phyloP scores from a whole-genome alignment of 148 eudicot species.

The Chenopodium suecicum region DNA sequence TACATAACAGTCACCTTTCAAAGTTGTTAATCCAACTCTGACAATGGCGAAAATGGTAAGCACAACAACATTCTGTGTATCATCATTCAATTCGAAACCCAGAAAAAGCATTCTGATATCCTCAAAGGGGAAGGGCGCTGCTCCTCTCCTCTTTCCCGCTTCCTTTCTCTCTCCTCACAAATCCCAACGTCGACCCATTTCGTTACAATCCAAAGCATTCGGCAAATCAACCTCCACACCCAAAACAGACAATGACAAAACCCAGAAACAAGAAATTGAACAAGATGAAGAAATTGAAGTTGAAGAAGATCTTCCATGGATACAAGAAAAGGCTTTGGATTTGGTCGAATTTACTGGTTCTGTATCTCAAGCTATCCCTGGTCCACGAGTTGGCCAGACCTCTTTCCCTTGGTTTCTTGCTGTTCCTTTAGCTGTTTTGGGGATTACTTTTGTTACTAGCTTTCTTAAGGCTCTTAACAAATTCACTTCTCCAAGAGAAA shows the following conservation, averaged over 20 bases:
- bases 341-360: constrained; percentile 86
- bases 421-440: constrained; percentile 65
- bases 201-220: not conserved
- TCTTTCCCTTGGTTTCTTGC: constrained; percentile 81
- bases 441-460: constrained; percentile 57
- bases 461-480: constrained; percentile 59
- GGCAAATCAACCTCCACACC: not conserved
- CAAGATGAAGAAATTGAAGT: constrained; percentile 39
- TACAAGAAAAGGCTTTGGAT: constrained; percentile 86
- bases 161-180: not conserved
- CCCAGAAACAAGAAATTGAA: not conserved
- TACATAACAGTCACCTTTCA: too few species aligned
- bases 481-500: constrained; percentile 61
- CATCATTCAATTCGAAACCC: not conserved
- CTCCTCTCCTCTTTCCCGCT: constrained; percentile 1
- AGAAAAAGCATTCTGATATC: too few species aligned
- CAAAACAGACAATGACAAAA: constrained; percentile 15
- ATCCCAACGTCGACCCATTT: not conserved
- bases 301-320: constrained; percentile 86
- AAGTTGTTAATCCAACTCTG: too few species aligned
- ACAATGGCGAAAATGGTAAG: not conserved
- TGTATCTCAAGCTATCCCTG: constrained; percentile 80
- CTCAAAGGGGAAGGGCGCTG: too few species aligned
- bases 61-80: not conserved
- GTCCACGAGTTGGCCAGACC: constrained; percentile 71